Percentiles rank a stretch among this genome's conserved stretches.
phyloP scores from a whole-genome alignment of 129 eudicot species.

The Flaveria linearis region DNA sequence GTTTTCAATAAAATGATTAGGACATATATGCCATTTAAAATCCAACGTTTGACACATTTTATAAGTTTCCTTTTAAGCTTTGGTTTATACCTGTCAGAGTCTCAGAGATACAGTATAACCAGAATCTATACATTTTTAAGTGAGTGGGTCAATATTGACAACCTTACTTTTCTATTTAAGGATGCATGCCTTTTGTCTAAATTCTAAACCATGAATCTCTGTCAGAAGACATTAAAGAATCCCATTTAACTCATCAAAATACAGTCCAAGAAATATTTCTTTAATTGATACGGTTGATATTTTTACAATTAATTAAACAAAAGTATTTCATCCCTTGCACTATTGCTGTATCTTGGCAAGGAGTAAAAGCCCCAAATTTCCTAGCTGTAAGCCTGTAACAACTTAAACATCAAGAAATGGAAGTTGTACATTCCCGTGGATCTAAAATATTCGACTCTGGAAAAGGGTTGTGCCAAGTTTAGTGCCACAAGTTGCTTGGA shows the following conservation, averaged over 20 bases:
- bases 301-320: not conserved
- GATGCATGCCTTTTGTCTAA: not conserved
- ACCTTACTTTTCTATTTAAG: not conserved
- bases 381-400: not conserved
- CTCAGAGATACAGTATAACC: not conserved
- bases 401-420: not conserved
- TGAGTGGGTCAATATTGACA: not conserved
- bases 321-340: not conserved
- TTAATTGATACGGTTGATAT: not conserved
- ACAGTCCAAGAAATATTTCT: not conserved
- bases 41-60: not conserved
- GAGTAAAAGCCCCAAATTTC: not conserved
- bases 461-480: not conserved
- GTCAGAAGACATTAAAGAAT: not conserved
- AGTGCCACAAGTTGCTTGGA: conserved; percentile 3
- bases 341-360: too few relatives aligned
- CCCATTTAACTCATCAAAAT: not conserved
- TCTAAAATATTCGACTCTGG: not conserved
- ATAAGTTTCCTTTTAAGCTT: not conserved
- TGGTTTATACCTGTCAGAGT: not conserved
- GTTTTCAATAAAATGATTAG: not conserved
- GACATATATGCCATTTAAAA: not conserved
- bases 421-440: not conserved
- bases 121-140: not conserved
- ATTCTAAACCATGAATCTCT: not conserved